A percentile compares a stretch with the other conserved stretches of the same genome.
These are phyloP conservation scores for Gentiana macrophylla DNA, from an alignment of 257 asterid genomes.

Conservation along the genomic window DNA sequence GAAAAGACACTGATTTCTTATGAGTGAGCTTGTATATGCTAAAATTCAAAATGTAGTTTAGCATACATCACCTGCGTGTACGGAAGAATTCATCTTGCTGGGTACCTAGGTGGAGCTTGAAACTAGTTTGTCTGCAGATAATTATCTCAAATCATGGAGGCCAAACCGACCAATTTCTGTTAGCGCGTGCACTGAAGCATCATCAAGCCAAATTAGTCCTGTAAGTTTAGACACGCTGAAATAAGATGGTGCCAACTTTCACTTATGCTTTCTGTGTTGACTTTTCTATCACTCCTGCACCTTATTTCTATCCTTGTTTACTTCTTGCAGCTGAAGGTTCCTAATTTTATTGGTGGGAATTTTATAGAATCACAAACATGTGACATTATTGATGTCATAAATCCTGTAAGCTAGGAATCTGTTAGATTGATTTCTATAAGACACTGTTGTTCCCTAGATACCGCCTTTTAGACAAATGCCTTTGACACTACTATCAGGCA, in stretches of 20 bases:
- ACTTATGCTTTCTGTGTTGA: background rate
- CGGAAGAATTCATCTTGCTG: too few relatives aligned
- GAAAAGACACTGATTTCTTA: background rate
- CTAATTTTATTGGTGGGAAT: constrained; percentile 31
- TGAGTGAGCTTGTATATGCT: too few relatives aligned
- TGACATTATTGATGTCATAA: constrained; percentile 23
- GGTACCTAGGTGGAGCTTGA: too few relatives aligned
- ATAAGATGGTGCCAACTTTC: background rate
- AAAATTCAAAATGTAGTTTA: background rate
- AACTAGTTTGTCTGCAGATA: constrained; percentile 19
- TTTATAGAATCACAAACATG: constrained; percentile 28
- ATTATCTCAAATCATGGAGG: constrained; percentile 25
- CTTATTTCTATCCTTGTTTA: background rate
- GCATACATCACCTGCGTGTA: background rate
- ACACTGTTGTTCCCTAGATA: background rate
- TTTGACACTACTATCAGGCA: constrained; percentile 20
- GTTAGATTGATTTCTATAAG: background rate
- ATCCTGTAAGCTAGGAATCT: constrained; percentile 26
- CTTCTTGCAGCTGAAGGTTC: constrained; percentile 15
- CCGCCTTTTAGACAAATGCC: background rate
- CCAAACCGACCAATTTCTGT: constrained; percentile 16
- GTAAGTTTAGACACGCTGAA: constrained; percentile 15
- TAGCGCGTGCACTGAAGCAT: constrained; percentile 12
- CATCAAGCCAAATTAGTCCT: constrained; percentile 9
- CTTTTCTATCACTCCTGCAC: background rate